Conservation (phyloP, 257 asterid species). For the Galeopsis tetrahit region DNA sequence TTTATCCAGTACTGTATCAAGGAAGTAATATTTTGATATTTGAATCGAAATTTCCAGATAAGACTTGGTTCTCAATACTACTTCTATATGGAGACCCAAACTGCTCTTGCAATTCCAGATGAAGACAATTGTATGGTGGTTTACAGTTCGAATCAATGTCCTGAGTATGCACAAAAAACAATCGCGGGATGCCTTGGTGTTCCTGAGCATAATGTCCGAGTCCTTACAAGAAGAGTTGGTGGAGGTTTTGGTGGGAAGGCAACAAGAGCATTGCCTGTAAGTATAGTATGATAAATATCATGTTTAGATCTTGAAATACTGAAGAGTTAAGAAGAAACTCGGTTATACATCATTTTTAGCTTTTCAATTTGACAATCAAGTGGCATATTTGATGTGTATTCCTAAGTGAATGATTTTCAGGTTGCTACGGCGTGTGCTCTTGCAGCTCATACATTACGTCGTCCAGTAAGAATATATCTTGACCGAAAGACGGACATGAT, state of each 20-base stretch:
- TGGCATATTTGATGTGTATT: not conserved
- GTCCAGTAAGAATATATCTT: slow-evolving; percentile 32
- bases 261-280: slow-evolving; percentile 25
- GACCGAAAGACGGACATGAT: slow-evolving; percentile 37
- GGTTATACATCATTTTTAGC: not conserved
- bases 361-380: no score
- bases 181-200: slow-evolving; percentile 36
- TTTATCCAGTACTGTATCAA: no score
- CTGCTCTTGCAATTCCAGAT: slow-evolving; percentile 36
- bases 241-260: slow-evolving; percentile 37
- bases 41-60: slow-evolving; percentile 20
- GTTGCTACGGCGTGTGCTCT: slow-evolving; percentile 36
- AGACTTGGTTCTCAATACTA: slow-evolving; percentile 34
- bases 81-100: slow-evolving; percentile 38
- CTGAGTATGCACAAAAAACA: slow-evolving; percentile 30
- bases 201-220: slow-evolving; percentile 34
- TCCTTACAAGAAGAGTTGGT: slow-evolving; percentile 32
- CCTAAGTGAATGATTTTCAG: slow-evolving; percentile 13
- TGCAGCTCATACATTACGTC: slow-evolving; percentile 34
- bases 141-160: slow-evolving; percentile 32
- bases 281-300: slow-evolving; percentile 1
- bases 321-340: not conserved
- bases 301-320: not conserved
- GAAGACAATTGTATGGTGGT: slow-evolving; percentile 35
- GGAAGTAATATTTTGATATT: not conserved